Conservation (phyloP, 2,329 filamentous ascomycete genomes). For the Beauveria varroae region DNA sequence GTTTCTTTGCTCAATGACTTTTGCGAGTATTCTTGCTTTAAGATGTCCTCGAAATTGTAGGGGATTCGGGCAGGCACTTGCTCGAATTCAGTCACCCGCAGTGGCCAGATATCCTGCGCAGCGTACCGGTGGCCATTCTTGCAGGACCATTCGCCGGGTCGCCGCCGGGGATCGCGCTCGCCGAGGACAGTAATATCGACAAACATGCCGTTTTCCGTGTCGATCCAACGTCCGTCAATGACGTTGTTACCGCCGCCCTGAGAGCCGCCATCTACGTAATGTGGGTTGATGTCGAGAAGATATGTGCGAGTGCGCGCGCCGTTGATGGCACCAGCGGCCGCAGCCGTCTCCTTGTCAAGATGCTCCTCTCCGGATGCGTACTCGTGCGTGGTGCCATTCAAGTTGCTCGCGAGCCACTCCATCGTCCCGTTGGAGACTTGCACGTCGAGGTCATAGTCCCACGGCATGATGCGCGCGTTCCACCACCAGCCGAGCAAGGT, state of each 20-base stretch:
- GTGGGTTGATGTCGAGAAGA: slow-evolving; percentile 71
- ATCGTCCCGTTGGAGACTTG: slow-evolving; percentile 66
- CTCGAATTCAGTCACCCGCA: slow-evolving; percentile 68
- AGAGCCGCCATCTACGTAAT: slow-evolving; percentile 40
- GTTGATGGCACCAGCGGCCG: slow-evolving; percentile 23
- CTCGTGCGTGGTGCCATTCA: slow-evolving; percentile 60
- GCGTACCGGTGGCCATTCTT: slow-evolving; percentile 72
- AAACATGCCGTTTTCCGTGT: slow-evolving; percentile 66
- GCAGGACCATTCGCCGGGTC: slow-evolving; percentile 66
- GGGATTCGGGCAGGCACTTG: slow-evolving; percentile 64
- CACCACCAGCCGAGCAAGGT: slow-evolving; percentile 86
- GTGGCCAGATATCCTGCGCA: slow-evolving; percentile 65
- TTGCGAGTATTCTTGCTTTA: slow-evolving; percentile 58
- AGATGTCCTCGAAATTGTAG: slow-evolving; percentile 57
- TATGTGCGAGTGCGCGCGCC: slow-evolving; percentile 41
- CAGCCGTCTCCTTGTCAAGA: slow-evolving; percentile 24
- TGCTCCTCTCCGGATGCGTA: slow-evolving; percentile 29
- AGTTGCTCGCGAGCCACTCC: slow-evolving; percentile 52
- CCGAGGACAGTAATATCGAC: slow-evolving; percentile 75
- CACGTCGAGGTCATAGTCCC: slow-evolving; percentile 80
- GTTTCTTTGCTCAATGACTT: slow-evolving; percentile 53
- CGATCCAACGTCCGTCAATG: slow-evolving; percentile 81
- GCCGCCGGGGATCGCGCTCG: slow-evolving; percentile 49
- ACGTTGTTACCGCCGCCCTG: slow-evolving; percentile 54
- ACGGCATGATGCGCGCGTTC: slow-evolving; percentile 70